Conservation (phyloP, 495 filamentous ascomycete genomes). For the Glarea lozoyensis region DNA sequence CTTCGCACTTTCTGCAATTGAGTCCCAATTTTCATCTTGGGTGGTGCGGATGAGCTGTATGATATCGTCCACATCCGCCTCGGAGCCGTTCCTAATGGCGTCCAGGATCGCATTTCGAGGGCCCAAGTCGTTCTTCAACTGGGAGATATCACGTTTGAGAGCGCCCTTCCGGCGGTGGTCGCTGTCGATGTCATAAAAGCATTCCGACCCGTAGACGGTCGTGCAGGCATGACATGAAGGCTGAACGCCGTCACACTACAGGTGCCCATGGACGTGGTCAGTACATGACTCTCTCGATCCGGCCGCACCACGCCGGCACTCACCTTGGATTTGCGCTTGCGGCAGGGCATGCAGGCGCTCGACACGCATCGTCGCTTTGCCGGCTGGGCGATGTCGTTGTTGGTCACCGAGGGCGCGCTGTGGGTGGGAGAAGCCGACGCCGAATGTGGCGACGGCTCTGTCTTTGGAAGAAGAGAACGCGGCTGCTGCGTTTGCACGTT, state of each 20-base stretch:
- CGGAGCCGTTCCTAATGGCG: conserved; percentile 28
- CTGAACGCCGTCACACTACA: conserved; percentile 35
- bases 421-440: too few species aligned
- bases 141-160: conserved; percentile 28
- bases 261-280: neutral
- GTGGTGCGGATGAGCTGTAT: conserved; percentile 27
- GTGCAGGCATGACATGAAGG: conserved; percentile 37
- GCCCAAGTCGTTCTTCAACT: conserved; percentile 23
- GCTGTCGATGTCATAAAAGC: conserved; percentile 33
- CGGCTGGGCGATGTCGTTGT: neutral
- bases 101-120: conserved; percentile 28
- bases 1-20: conserved; percentile 25
- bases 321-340: conserved; percentile 39
- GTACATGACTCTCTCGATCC: neutral
- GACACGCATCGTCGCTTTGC: conserved; percentile 29
- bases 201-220: conserved; percentile 34
- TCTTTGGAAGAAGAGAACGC: neutral
- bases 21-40: conserved; percentile 24
- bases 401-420: too few species aligned
- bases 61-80: conserved; percentile 31
- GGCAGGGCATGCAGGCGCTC: conserved; percentile 35
- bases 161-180: conserved; percentile 32
- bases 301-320: conserved; percentile 4
- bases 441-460: neutral
- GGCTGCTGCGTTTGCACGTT: too few species aligned